Base-by-base conservation (phyloP, 108 stramenopile genomes). In the Aurantiochytrium sp. region DNA sequence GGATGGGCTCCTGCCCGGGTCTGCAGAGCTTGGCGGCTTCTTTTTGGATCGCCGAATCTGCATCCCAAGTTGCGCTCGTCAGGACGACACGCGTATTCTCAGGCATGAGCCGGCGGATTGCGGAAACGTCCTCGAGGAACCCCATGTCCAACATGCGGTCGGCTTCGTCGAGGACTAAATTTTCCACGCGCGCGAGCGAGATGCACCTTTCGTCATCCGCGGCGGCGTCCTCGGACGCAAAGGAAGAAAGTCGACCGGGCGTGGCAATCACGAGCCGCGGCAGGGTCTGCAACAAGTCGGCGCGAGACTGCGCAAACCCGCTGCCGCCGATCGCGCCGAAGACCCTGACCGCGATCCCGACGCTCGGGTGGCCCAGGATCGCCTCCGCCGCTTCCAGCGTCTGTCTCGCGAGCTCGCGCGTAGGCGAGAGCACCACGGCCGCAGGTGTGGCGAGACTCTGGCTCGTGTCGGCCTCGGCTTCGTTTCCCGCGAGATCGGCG, bases 31-130 rank as follows among this genome's bases (percentile, higher is more conserved):
- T 41, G 6, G 0, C 32, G 12, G 27, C 39, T 27, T 22, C 45
- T 6, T 10, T 42, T 24, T 81, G n/a, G 19, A 81, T 21, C 39
- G 17, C 8, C 15, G 73, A 41, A 8, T 22, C 34, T 34, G 15
- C 22, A 8, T 81, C 73, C 73, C 73, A 81, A 24, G 99, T 99
- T 5, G 99, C 99, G 27, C 96, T 97, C 92, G 98, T 98, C 42
- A 98, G 93, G 6, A 97, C 95, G 24, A 95, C 95, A 86, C 97
- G 97, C 41, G 96, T 89, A 93, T 98, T 96, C 15, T 97, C 97
- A 17, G 92, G 87, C 19, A 93, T 17, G 65, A 87, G 69, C 42
- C 81, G 19, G 12, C 91, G 87, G 17, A 93, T 92, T 19, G 88
- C 32, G 86, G 69, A 42, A 68, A 93, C 90, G 30, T 86, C 55